Conservation (phyloP, 2,329 filamentous ascomycete genomes). For the Knoxdaviesia proteae region DNA sequence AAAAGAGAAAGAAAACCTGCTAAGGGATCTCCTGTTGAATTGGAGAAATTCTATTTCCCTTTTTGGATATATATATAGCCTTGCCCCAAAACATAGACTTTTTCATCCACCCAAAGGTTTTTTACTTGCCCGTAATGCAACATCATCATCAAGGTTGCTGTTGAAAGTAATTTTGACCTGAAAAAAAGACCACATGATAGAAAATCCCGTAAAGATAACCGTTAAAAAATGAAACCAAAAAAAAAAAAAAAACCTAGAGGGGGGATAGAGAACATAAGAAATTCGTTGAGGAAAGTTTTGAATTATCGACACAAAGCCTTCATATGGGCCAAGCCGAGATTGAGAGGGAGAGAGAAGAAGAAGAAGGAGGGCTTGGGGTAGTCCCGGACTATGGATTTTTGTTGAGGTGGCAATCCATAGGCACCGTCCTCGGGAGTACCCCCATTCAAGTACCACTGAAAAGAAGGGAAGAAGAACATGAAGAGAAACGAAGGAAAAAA, state of each 20-base stretch:
- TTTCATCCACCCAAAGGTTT: too few species aligned
- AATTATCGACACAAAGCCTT: background rate
- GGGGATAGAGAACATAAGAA: background rate
- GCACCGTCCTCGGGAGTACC: too few species aligned
- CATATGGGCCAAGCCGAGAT: conserved; percentile 4
- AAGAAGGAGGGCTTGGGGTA: conserved; percentile 2
- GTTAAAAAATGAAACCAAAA: conserved; percentile 6
- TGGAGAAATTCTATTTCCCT: too few species aligned
- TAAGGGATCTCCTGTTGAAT: conserved; percentile 2
- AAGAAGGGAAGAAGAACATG: conserved; percentile 6
- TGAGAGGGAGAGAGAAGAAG: too few species aligned
- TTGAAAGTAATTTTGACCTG: background rate
- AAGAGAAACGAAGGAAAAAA: conserved; percentile 7
- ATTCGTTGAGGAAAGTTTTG: too few species aligned
- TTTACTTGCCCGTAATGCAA: too few species aligned
- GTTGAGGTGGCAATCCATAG: background rate
- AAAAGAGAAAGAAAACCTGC: conserved; percentile 1
- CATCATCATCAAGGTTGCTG: background rate
- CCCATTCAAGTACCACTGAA: background rate
- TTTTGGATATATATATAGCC: background rate
- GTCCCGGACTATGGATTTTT: conserved; percentile 1
- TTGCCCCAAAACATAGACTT: too few species aligned
- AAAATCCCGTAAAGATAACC: background rate
- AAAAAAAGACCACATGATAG: background rate
- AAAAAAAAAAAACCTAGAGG: conserved; percentile 7